phyloP scores from a whole-genome alignment of 1,139 yeast species.

The Debaryomyces nepalensis region DNA sequence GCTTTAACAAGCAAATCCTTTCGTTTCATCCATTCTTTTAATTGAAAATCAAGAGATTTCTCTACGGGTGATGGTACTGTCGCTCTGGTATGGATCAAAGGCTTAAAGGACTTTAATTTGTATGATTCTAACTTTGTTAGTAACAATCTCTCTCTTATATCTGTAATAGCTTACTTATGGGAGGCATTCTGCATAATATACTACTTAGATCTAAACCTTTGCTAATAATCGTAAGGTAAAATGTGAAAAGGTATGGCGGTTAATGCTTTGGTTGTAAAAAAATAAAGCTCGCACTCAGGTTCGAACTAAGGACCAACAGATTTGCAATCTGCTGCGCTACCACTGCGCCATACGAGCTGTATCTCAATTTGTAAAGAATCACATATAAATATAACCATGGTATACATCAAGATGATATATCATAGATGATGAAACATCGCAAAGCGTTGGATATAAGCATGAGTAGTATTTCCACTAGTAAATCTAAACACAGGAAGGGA shows the following conservation, averaged over 20 bases:
- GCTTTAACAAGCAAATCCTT: constrained; percentile 22
- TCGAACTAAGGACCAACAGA: constrained; percentile 90
- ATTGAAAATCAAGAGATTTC: constrained; percentile 17
- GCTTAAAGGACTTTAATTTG: constrained; percentile 5
- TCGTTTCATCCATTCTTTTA: constrained; percentile 15
- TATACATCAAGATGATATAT: background rate
- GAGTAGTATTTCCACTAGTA: too few species aligned
- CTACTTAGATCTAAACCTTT: too few species aligned
- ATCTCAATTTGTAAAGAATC: background rate
- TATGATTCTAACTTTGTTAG: background rate
- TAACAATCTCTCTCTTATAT: background rate
- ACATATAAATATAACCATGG: background rate
- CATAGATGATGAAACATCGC: too few species aligned
- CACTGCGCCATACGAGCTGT: constrained; percentile 84
- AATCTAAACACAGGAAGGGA: too few species aligned
- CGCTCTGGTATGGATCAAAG: constrained; percentile 3
- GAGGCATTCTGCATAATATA: constrained; percentile 1
- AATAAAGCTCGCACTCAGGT: constrained; percentile 74
- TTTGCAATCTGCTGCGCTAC: constrained; percentile 94
- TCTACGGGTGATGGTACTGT: constrained; percentile 12
- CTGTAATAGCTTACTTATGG: constrained; percentile 5
- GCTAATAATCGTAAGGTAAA: too few species aligned
- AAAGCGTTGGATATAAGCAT: too few species aligned
- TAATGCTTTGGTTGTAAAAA: constrained; percentile 13
- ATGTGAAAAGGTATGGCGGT: too few species aligned